Percentiles rank a stretch among this genome's conserved stretches.
phyloP scores from a whole-genome alignment of 371 early-diverging fungal species.

The Dichotomocladium elegans region DNA sequence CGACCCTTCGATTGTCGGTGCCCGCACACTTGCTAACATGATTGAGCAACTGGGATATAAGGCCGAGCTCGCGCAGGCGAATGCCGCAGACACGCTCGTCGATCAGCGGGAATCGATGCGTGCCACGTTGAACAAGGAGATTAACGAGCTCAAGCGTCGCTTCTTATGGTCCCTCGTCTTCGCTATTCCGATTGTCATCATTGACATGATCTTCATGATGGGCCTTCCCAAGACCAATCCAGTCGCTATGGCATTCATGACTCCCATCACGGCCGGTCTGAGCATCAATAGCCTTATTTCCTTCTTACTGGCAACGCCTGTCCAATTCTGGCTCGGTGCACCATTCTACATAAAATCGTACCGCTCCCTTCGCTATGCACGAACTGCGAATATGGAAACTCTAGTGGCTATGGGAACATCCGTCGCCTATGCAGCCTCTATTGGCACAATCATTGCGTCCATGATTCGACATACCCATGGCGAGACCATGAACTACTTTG shows the following conservation, averaged over 20 bases:
- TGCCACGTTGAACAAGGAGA: constrained; percentile 47
- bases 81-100: constrained; percentile 23
- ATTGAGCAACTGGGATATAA: constrained; percentile 62
- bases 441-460: constrained; percentile 50
- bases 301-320: constrained; percentile 53
- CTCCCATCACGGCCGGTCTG: constrained; percentile 38
- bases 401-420: constrained; percentile 65
- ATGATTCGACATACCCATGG: constrained; percentile 33
- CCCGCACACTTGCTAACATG: constrained; percentile 49
- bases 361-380: constrained; percentile 50
- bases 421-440: constrained; percentile 59
- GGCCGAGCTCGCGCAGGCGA: constrained; percentile 40
- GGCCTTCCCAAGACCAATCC: constrained; percentile 41
- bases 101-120: constrained; percentile 43
- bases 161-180: constrained; percentile 56
- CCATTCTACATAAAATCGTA: constrained; percentile 56
- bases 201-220: constrained; percentile 63
- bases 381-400: constrained; percentile 70
- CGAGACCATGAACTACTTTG: constrained; percentile 56
- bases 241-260: constrained; percentile 31
- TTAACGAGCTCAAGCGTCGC: constrained; percentile 26
- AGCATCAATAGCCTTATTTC: constrained; percentile 44
- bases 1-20: constrained; percentile 46
- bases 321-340: constrained; percentile 53
- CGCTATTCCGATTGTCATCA: constrained; percentile 58